Base-by-base conservation (phyloP, 2,329 filamentous ascomycete species). In the Xylariaceae sp. region DNA sequence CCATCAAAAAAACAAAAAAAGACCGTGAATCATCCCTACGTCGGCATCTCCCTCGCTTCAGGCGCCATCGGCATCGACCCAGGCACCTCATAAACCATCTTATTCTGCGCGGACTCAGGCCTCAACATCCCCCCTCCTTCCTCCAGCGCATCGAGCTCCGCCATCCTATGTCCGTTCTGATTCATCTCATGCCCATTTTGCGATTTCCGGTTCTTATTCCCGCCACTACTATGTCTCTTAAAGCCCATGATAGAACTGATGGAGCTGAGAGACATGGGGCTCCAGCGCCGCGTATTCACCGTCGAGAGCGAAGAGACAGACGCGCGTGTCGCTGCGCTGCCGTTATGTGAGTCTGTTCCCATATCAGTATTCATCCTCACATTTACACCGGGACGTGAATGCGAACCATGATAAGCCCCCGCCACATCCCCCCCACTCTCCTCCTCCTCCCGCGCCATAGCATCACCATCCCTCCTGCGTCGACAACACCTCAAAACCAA, bases 101-200 rank as follows among this genome's bases (percentile, higher is more conserved):
- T 44, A 34, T 58, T 34, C 3, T 50, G 55, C 10, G 50, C 34
- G 10, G 30, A 17, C 1, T 47, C 52, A 7, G 11, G 53, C 23
- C 17, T 10, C 1, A 41, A 30, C 17, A 57, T 15, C 2, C n/a
- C 34, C 17, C 58, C 54, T 30, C 37, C 37, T 41, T 13, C 37
- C 37, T 41, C 9, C 4, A 47, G n/a, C 5, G 51, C 45, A 7
- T 65, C 61, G 5, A 65, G 59, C 44, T 65, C 64, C n/a, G 52
- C 18, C 4, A 30, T 30, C 23, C 23, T 30, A 5, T 30, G 23
- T 4, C 51, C 51, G 2, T 55, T 35, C 10, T 13, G 54, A 5
- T 49, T 30, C 3, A 37, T 17, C 3, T 54, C 41, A n/a, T 13
- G 44, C 6, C 23, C 23, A 30, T 30, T 48, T 7, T 35, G 56